Conservation (phyloP, 345 rosid species). For the Ailanthus altissimus region DNA sequence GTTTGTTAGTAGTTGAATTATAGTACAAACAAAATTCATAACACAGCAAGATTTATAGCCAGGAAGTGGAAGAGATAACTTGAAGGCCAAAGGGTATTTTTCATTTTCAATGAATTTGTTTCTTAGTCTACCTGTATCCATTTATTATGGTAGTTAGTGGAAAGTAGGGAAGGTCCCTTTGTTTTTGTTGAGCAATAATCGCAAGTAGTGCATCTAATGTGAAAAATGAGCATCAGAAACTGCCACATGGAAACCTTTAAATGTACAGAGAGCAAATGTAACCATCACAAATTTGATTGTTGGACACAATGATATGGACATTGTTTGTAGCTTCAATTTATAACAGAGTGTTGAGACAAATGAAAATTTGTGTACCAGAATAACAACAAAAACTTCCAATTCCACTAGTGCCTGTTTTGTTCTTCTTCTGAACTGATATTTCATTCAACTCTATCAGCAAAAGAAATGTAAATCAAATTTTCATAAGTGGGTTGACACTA, state of each 20-base stretch:
- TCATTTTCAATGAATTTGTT: background rate
- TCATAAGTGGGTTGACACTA: background rate
- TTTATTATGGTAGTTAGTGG: conserved; percentile 14
- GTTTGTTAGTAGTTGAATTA: background rate
- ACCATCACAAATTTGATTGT: background rate
- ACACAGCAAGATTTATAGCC: conserved; percentile 1
- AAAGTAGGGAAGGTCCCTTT: background rate
- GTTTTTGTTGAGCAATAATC: background rate
- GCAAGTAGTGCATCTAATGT: background rate
- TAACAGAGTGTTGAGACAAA: background rate
- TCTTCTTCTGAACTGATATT: background rate
- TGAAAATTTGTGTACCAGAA: background rate
- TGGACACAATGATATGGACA: background rate
- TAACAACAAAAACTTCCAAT: background rate
- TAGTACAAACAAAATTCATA: background rate
- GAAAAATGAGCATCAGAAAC: background rate
- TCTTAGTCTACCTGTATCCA: background rate
- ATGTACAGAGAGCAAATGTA: background rate
- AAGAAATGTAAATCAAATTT: background rate
- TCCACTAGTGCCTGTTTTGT: background rate
- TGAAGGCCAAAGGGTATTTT: background rate
- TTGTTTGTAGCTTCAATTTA: background rate
- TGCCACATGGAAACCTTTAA: conserved; percentile 10
- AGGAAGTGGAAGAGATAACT: background rate
- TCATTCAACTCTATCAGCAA: no score